A percentile compares a stretch with the other conserved stretches of the same genome.
phyloP scores from a whole-genome alignment of 108 stramenopile species.

The Mediolabrus comicus region DNA sequence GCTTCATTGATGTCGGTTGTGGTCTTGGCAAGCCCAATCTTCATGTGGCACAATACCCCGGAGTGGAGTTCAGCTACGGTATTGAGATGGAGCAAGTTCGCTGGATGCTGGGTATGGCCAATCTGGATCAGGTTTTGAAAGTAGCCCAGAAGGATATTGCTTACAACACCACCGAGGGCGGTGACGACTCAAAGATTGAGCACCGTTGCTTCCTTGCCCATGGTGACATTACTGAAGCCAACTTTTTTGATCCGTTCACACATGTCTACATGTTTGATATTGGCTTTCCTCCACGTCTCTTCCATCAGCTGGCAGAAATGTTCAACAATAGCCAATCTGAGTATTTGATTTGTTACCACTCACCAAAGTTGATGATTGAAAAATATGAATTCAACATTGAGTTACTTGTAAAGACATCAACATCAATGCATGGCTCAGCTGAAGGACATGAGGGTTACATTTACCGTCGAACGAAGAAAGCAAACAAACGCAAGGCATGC shows the following conservation, averaged over 20 bases:
- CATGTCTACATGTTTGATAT: slow-evolving; percentile 99
- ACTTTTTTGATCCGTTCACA: slow-evolving; percentile 93
- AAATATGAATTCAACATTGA: slow-evolving; percentile 80
- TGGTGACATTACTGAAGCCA: slow-evolving; percentile 84
- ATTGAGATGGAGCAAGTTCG: slow-evolving; percentile 89
- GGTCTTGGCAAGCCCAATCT: slow-evolving; percentile 98
- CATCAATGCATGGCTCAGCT: slow-evolving; percentile 88
- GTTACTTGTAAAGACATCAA: slow-evolving; percentile 58
- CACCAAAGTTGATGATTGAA: slow-evolving; percentile 69
- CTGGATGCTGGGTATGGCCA: slow-evolving; percentile 79
- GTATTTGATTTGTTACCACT: slow-evolving; percentile 83
- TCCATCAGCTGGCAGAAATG: slow-evolving; percentile 60
- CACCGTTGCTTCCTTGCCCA: slow-evolving; percentile 67
- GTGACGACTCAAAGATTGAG: slow-evolving; percentile 13
- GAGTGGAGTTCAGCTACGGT: slow-evolving; percentile 87
- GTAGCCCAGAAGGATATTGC: slow-evolving; percentile 28
- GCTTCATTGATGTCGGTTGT: slow-evolving; percentile 96
- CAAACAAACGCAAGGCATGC: neutral
- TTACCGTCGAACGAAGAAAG: slow-evolving; percentile 53
- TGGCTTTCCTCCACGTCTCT: slow-evolving; percentile 84
- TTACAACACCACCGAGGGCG: neutral
- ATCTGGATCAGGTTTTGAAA: slow-evolving; percentile 63
- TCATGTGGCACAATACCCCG: slow-evolving; percentile 90
- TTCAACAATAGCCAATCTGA: slow-evolving; percentile 63
- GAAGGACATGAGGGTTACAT: slow-evolving; percentile 83